Conservation (phyloP, 73 alveolate species). For the Symbiodinium pilosum region DNA sequence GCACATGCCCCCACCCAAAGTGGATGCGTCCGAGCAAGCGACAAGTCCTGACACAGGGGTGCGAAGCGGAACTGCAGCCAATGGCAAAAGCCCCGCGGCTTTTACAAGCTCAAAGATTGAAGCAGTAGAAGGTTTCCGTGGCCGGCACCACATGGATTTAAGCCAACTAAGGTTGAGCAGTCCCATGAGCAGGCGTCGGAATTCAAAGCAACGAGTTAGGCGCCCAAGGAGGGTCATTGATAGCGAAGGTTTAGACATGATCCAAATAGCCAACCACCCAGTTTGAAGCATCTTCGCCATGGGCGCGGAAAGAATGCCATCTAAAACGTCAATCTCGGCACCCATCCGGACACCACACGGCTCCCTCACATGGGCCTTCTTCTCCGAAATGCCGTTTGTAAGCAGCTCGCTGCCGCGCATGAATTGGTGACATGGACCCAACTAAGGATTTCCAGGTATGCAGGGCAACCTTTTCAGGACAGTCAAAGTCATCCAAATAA, state of each 20-base stretch:
- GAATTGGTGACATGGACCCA: background rate
- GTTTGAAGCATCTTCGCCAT: background rate
- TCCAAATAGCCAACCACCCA: background rate
- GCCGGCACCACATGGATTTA: too few species aligned
- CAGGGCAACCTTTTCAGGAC: background rate
- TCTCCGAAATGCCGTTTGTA: background rate
- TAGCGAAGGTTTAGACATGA: background rate
- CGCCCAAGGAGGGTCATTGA: background rate
- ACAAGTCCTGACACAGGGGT: too few species aligned
- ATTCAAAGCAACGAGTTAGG: background rate
- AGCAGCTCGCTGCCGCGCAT: background rate
- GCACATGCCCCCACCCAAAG: background rate
- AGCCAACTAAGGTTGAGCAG: too few species aligned
- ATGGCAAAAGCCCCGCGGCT: too few species aligned
- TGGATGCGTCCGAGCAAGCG: constrained; percentile 17
- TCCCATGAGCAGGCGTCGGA: background rate
- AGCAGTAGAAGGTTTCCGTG: too few species aligned
- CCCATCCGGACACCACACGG: background rate
- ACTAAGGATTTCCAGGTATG: background rate
- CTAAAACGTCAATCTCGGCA: background rate
- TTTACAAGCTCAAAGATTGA: background rate
- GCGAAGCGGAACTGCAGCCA: too few species aligned
- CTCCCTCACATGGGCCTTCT: background rate
- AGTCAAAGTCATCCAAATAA: background rate
- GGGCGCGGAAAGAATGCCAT: background rate